Conservation (phyloP, 495 filamentous ascomycete species). For the Trichoderma erinaceum region DNA sequence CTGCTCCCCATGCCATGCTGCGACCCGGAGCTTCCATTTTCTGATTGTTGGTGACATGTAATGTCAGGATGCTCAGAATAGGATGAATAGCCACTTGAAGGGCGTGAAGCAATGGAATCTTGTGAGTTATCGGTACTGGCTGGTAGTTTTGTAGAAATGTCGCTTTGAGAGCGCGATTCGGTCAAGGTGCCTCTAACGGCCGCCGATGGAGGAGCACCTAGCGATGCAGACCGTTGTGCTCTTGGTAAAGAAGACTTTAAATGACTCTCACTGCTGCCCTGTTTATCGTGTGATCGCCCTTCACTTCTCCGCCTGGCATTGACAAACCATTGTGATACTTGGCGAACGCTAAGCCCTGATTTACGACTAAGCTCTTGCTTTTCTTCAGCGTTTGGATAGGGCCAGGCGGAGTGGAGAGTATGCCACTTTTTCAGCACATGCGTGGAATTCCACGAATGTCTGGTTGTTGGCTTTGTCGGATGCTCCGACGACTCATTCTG, state of each 20-base stretch:
- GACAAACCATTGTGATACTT: constrained; percentile 81
- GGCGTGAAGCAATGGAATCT: background rate
- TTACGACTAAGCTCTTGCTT: constrained; percentile 63
- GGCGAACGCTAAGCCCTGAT: constrained; percentile 66
- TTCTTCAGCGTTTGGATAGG: constrained; percentile 77
- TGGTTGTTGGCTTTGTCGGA: constrained; percentile 42
- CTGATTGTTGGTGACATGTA: background rate
- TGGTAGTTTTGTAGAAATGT: too few relatives aligned
- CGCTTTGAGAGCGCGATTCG: background rate
- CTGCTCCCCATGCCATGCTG: background rate
- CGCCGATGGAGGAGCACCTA: background rate
- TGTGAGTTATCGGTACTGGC: background rate
- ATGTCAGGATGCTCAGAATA: background rate
- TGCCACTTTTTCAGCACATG: constrained; percentile 75
- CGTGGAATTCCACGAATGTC: constrained; percentile 65
- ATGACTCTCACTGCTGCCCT: constrained; percentile 58
- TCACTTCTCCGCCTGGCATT: constrained; percentile 76
- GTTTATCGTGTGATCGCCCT: constrained; percentile 36
- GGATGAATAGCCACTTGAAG: background rate
- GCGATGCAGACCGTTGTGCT: constrained; percentile 24
- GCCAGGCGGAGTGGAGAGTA: constrained; percentile 62
- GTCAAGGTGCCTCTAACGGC: background rate
- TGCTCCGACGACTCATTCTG: background rate
- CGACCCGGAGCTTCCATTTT: background rate
- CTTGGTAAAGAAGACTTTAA: constrained; percentile 28